These are phyloP conservation scores for Paralagenidium karlingii DNA, from an alignment of 352 stramenopile species.

Conservation along the genomic window DNA sequence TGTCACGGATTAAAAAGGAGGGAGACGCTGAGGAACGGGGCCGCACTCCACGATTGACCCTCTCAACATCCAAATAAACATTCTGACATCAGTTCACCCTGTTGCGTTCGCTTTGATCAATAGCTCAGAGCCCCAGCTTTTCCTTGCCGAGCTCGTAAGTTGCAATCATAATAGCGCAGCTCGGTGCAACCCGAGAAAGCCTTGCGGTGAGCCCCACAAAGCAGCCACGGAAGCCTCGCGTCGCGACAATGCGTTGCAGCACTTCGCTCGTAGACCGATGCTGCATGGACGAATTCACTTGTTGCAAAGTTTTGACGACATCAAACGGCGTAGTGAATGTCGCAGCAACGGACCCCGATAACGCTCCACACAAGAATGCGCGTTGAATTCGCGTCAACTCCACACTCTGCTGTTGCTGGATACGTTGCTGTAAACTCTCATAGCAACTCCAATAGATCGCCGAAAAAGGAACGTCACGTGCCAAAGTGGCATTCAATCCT, in stretches of 20 bases:
- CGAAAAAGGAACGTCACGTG: conserved; percentile 91
- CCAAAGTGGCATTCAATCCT: conserved; percentile 84
- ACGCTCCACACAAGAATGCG: conserved; percentile 77
- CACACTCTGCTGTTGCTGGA: conserved; percentile 4
- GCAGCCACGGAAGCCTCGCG: conserved; percentile 23
- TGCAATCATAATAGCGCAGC: conserved; percentile 83
- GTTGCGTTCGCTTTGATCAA: no score
- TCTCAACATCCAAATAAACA: no score
- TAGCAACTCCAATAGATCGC: conserved; percentile 92
- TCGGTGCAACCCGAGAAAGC: conserved; percentile 52
- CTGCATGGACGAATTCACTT: conserved; percentile 21
- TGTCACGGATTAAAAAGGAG: no score
- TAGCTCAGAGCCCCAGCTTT: conserved; percentile 32
- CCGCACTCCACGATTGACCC: no score
- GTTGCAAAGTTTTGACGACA: conserved; percentile 91
- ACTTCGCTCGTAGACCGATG: conserved; percentile 21
- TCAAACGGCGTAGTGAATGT: conserved; percentile 91
- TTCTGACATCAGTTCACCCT: no score
- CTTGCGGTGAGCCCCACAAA: conserved; percentile 60
- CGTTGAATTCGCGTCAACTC: conserved; percentile 37
- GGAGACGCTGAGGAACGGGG: no score
- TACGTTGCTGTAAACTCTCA: conserved; percentile 51
- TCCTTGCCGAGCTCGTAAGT: conserved; percentile 74
- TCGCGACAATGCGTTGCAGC: conserved; percentile 34
- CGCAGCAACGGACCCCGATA: conserved; percentile 80